Base-by-base conservation (phyloP, 352 stramenopile genomes). In the Pythium myriotylum region DNA sequence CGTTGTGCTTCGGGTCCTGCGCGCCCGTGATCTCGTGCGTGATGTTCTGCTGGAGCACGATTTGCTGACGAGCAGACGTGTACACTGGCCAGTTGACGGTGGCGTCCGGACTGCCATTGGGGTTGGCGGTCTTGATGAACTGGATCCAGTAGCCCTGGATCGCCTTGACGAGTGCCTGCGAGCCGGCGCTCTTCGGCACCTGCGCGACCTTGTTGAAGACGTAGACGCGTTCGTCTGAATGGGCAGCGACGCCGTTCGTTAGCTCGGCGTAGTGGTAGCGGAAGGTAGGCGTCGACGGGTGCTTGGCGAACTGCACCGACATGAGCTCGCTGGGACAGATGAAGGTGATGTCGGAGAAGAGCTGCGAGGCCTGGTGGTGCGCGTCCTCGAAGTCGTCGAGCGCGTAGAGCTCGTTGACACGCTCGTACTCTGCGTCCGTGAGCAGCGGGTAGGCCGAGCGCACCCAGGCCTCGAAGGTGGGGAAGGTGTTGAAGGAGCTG, bases 221-320 rank as follows among this genome's bases (percentile, higher is more conserved):
- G 26, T 52, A 64, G n/a, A n/a, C 1, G 12, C 56, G 13, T 7
- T 64, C 56, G 8, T 17, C 35, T 12, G 33, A 37, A 46, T 64
- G 56, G 46, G 51, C 6, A 0, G 26, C 33, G 10, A 50, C 35
- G 24, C 33, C 32, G 1, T 4, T 45, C 23, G 29, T 32, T 1
- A 47, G 55, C 46, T 64, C 14, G 24, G 49, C 51, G 37, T 57
- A 64, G 24, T 37, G 56, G 56, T 57, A 64, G 24, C 47, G 56
- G 46, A 39, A 64, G 14, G 47, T 41, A 5, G 29, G 29, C 17
- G 10, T 0, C 14, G 0, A 1, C 16, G 0, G 12, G 16, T 7
- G 19, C 12, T 0, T 4, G 4, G 49, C 47, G 3, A 17, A 6
- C n/a, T n/a, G 14, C 12, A 32, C 8, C 20, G 57, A 54, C n/a